A percentile compares a stretch with the other conserved stretches of the same genome.
These are phyloP conservation scores for Colletotrichum sp. DNA, from an alignment of 2,329 filamentous ascomycete species.

Conservation along the genomic window DNA sequence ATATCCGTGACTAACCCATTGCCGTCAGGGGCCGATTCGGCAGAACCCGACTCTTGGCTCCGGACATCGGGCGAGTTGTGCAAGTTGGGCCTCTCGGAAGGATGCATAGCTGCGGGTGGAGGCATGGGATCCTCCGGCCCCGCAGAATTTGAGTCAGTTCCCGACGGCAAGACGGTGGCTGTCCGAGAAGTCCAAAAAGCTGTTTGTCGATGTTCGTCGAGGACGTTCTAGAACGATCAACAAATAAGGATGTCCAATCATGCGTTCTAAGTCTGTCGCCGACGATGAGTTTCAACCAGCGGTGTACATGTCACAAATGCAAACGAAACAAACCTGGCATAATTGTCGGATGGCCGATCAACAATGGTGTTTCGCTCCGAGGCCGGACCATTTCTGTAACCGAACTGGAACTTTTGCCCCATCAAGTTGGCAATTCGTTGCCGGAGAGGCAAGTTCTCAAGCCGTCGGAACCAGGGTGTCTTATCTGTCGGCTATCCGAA, in stretches of 20 bases:
- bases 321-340: neutral
- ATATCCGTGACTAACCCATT: neutral
- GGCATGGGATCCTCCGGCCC: neutral
- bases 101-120: neutral
- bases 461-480: neutral
- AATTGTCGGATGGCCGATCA: neutral
- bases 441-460: neutral
- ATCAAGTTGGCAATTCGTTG: neutral
- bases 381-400: constrained; percentile 6
- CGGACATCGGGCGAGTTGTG: constrained; percentile 2
- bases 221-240: neutral
- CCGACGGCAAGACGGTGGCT: neutral
- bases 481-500: constrained; percentile 9
- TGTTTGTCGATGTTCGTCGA: neutral
- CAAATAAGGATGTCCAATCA: neutral
- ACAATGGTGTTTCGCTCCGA: neutral
- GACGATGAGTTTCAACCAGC: neutral
- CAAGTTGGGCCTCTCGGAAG: neutral
- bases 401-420: neutral
- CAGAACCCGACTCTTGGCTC: neutral
- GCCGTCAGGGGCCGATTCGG: constrained; percentile 3
- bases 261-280: no score
- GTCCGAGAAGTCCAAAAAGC: neutral
- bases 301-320: neutral
- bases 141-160: neutral